Conservation (phyloP, 2,329 filamentous ascomycete genomes). For the Arthrobotrys conoides region DNA sequence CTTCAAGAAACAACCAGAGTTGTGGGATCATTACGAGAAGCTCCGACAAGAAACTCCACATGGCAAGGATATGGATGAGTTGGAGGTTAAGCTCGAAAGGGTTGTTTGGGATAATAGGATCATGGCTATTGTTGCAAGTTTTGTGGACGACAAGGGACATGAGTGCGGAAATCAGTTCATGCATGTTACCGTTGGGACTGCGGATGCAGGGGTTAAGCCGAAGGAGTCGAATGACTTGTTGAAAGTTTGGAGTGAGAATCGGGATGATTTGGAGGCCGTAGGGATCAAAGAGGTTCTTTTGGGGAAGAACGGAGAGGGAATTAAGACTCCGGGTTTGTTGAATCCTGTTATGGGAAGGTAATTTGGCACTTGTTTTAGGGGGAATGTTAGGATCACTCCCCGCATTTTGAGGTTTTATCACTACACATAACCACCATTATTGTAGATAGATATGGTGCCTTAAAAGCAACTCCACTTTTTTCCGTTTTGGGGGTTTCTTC, state of each 20-base stretch:
- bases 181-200: constrained; percentile 92
- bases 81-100: constrained; percentile 76
- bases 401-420: no score
- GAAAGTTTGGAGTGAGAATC: constrained; percentile 73
- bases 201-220: constrained; percentile 81
- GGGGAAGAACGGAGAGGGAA: constrained; percentile 50
- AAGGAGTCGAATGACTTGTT: constrained; percentile 94
- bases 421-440: neutral
- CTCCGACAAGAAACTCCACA: constrained; percentile 69
- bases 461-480: constrained; percentile 26
- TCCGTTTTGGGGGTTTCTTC: no score
- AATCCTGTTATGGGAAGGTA: constrained; percentile 33
- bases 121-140: constrained; percentile 85
- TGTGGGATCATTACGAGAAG: constrained; percentile 82
- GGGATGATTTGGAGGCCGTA: constrained; percentile 28
- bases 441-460: constrained; percentile 25
- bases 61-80: constrained; percentile 71
- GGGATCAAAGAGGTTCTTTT: constrained; percentile 50
- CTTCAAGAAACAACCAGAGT: constrained; percentile 74
- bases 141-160: constrained; percentile 71
- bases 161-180: constrained; percentile 82
- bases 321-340: constrained; percentile 36
- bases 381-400: neutral
- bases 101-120: constrained; percentile 87
- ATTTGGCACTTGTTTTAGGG: neutral